Evolutionary conservation across 2,329 filamentous ascomycete genomes (phyloP).

Genomic region (Ophioceras dolichostomum): DNA sequence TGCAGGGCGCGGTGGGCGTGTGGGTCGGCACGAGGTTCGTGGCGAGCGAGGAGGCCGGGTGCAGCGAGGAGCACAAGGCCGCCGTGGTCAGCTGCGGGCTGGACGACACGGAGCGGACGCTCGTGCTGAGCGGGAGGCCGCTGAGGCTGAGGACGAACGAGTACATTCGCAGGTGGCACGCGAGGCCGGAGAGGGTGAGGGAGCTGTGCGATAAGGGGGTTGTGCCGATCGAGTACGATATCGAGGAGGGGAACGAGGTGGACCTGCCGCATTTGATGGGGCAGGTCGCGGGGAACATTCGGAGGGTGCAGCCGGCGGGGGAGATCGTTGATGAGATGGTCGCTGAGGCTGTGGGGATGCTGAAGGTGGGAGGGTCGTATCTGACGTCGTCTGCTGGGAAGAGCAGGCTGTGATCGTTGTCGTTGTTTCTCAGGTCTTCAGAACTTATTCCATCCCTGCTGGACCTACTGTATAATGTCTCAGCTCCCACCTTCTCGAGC

Average conservation of each 20-base stretch:
- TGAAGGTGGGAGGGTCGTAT: constrained; percentile 51
- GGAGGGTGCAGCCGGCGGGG: constrained; percentile 65
- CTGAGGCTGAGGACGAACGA: constrained; percentile 71
- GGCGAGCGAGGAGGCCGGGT: constrained; percentile 68
- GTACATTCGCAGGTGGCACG: constrained; percentile 75
- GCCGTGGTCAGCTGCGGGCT: constrained; percentile 70
- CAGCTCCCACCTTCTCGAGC: too few relatives aligned
- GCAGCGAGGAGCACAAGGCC: constrained; percentile 71
- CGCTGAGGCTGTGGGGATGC: constrained; percentile 54
- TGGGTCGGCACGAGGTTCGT: constrained; percentile 96
- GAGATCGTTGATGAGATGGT: constrained; percentile 92
- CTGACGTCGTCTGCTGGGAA: constrained; percentile 19
- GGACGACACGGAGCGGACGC: constrained; percentile 68
- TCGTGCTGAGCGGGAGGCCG: constrained; percentile 73
- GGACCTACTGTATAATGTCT: too few relatives aligned
- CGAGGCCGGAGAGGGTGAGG: constrained; percentile 59
- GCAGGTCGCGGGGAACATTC: constrained; percentile 72
- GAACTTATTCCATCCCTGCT: too few relatives aligned
- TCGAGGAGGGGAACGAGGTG: constrained; percentile 67
- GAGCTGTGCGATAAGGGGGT: constrained; percentile 64
- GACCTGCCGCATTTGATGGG: constrained; percentile 90
- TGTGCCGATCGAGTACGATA: constrained; percentile 70
- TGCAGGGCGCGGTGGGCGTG: constrained; percentile 78
- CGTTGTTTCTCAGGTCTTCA: too few relatives aligned
- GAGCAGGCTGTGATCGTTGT: constrained; percentile 4